Evolutionary conservation across 1,284 basidiomycete genomes (phyloP).

Genomic region (Termitomyces sp.): DNA sequence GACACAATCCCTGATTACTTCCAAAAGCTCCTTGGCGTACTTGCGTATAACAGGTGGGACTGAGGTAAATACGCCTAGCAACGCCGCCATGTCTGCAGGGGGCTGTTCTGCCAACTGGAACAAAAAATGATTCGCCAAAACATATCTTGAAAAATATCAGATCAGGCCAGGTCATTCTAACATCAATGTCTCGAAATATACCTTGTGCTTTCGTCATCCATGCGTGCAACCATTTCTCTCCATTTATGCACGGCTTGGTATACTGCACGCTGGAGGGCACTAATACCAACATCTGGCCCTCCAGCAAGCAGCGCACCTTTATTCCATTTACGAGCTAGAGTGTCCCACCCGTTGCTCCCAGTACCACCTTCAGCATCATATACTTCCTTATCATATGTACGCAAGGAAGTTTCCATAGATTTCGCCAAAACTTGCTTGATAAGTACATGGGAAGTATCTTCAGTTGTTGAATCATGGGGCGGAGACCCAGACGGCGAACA

Average conservation of each 20-base stretch:
- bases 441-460: slow-evolving; percentile 26
- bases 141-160: slow-evolving; percentile 42
- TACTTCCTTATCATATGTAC: slow-evolving; percentile 58
- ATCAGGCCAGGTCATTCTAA: not conserved
- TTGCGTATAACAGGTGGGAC: slow-evolving; percentile 57
- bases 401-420: slow-evolving; percentile 71
- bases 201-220: slow-evolving; percentile 85
- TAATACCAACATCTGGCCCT: slow-evolving; percentile 26
- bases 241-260: slow-evolving; percentile 78
- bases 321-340: slow-evolving; percentile 76
- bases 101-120: slow-evolving; percentile 65
- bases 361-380: slow-evolving; percentile 67
- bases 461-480: slow-evolving; percentile 20
- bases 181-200: slow-evolving; percentile 32
- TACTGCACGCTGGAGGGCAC: slow-evolving; percentile 49
- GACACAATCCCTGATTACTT: slow-evolving; percentile 50
- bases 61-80: slow-evolving; percentile 51
- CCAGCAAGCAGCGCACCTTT: slow-evolving; percentile 48
- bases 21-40: slow-evolving; percentile 57
- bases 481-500: slow-evolving; percentile 27
- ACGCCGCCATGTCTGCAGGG: slow-evolving; percentile 53
- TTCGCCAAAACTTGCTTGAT: slow-evolving; percentile 57
- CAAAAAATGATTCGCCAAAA: slow-evolving; percentile 69
- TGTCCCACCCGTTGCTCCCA: slow-evolving; percentile 73
- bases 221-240: slow-evolving; percentile 79